Conservation (phyloP, 495 filamentous ascomycete species). For the Penicillium ochrochloron region DNA sequence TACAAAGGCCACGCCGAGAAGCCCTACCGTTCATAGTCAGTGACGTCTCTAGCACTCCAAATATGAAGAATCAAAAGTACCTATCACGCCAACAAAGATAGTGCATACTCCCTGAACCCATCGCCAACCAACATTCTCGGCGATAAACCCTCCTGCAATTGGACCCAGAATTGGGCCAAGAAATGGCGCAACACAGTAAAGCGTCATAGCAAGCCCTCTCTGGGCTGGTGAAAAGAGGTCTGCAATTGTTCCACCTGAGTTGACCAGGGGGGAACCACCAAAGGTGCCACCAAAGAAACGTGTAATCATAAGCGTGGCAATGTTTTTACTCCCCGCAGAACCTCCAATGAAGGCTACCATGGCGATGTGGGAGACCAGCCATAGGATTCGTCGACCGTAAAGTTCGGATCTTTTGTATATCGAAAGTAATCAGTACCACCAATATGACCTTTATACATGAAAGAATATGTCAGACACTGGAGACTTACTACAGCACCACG, state of each 20-base stretch:
- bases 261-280: background rate
- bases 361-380: background rate
- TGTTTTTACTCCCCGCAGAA: background rate
- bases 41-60: background rate
- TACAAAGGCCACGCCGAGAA: background rate
- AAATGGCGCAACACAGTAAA: background rate
- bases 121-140: background rate
- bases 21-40: background rate
- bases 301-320: background rate
- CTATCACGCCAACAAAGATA: background rate
- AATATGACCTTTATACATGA: background rate
- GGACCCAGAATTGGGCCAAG: background rate
- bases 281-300: background rate
- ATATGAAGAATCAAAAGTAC: background rate
- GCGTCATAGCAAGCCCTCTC: background rate
- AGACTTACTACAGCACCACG: background rate
- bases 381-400: background rate
- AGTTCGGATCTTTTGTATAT: background rate
- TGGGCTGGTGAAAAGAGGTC: background rate
- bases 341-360: background rate
- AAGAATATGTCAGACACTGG: background rate
- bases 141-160: background rate
- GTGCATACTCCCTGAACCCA: slow-evolving; percentile 1
- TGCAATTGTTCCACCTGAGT: slow-evolving; percentile 1
- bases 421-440: background rate